phyloP scores from a whole-genome alignment of 1,284 basidiomycete species.

The Phellopilus nigrolimitatus region DNA sequence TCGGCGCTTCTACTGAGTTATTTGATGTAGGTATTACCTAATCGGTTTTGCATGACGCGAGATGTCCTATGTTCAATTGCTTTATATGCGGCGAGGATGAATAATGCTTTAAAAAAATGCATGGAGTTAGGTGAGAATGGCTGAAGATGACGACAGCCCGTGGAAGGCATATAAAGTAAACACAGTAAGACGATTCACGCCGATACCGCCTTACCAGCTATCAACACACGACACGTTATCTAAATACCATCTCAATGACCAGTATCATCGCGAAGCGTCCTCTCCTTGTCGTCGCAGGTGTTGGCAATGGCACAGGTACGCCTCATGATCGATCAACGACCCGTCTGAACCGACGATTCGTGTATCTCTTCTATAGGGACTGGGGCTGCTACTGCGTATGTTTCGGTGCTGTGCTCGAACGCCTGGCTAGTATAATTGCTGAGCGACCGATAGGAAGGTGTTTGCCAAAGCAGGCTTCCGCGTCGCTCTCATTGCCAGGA shows the following conservation, averaged over 20 bases:
- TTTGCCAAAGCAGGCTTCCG: slow-evolving; percentile 25
- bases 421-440: neutral
- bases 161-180: too few relatives aligned
- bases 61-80: too few relatives aligned
- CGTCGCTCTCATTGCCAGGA: slow-evolving; percentile 30
- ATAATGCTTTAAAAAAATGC: neutral
- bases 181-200: too few relatives aligned
- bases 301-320: slow-evolving; percentile 9
- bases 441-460: slow-evolving; percentile 9
- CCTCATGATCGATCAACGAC: neutral
- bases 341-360: neutral
- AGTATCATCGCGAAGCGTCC: slow-evolving; percentile 2
- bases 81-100: neutral
- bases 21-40: too few relatives aligned
- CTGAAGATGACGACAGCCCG: neutral
- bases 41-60: too few relatives aligned
- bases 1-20: too few relatives aligned
- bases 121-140: neutral
- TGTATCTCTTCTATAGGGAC: slow-evolving; percentile 9
- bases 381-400: slow-evolving; percentile 19
- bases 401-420: neutral
- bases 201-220: too few relatives aligned
- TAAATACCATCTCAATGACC: too few relatives aligned
- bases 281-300: slow-evolving; percentile 6
- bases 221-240: too few relatives aligned